A percentile compares a stretch with the other conserved stretches of the same genome.
phyloP scores from a whole-genome alignment of 1,284 basidiomycete species.

The Rhodotorula sp. region DNA sequence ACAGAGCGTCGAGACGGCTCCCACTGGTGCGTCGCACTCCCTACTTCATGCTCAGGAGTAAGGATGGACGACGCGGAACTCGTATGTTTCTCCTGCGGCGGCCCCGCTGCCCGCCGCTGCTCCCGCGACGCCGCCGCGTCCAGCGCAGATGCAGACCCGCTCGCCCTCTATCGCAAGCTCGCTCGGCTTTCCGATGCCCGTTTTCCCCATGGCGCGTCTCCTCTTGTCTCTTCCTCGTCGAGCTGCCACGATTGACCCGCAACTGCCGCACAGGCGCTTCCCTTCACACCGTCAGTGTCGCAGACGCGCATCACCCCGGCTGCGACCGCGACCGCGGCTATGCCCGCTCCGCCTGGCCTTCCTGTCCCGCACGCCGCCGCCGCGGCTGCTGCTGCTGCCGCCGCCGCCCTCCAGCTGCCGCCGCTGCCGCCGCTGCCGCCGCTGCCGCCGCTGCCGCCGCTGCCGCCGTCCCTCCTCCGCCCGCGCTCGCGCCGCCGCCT shows the following conservation, averaged over 20 bases:
- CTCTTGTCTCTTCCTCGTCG: not conserved
- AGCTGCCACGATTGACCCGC: not conserved
- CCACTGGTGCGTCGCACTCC: not conserved
- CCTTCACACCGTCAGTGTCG: not conserved
- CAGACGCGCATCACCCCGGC: too few relatives aligned
- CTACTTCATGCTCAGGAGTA: not conserved
- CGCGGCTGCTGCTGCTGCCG: too few relatives aligned
- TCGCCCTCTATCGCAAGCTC: not conserved
- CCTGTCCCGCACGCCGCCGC: too few relatives aligned
- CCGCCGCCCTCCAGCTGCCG: too few relatives aligned
- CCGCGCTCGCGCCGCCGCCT: not conserved
- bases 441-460: too few relatives aligned
- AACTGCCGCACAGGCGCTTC: not conserved
- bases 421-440: too few relatives aligned
- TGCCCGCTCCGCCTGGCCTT: too few relatives aligned
- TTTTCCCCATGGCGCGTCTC: not conserved
- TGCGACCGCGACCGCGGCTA: too few relatives aligned
- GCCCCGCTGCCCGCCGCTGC: not conserved
- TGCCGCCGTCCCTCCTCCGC: not conserved
- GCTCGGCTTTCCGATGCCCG: not conserved
- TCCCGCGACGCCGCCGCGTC: not conserved
- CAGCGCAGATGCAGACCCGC: not conserved
- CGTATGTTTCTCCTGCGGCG: not conserved
- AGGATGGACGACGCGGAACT: not conserved
- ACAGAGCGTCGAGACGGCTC: not conserved